Evolutionary conservation across 2,329 filamentous ascomycete genomes (phyloP).

Genomic region (Arthrobotrys conoides): DNA sequence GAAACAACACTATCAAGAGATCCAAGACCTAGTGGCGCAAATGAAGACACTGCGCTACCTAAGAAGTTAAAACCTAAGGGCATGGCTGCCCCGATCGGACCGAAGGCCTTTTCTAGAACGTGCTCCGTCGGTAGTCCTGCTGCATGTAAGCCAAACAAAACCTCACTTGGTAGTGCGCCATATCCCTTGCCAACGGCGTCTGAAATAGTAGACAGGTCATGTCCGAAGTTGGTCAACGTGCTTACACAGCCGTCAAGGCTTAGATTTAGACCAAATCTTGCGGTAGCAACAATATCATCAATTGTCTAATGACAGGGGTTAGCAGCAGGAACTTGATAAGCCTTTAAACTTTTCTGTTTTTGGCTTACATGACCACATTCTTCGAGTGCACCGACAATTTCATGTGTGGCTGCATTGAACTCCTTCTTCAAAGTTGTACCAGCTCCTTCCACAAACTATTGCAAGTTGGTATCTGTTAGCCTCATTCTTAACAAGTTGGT

Average conservation of each 20-base stretch:
- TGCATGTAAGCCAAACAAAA: neutral
- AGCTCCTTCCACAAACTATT: neutral
- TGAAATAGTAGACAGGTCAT: neutral
- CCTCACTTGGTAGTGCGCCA: neutral
- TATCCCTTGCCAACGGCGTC: neutral
- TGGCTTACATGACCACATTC: neutral
- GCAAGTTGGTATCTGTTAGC: no score
- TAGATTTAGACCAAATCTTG: neutral
- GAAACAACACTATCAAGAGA: neutral
- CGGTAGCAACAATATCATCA: neutral
- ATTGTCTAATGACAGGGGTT: neutral
- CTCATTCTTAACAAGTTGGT: no score
- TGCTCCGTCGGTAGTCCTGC: neutral
- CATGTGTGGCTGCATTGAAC: neutral
- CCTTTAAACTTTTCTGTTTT: neutral
- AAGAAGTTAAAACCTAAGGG: neutral
- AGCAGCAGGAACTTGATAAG: neutral
- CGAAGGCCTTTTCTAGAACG: neutral
- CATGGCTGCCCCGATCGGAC: neutral
- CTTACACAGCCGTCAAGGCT: neutral
- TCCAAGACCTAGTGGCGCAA: neutral
- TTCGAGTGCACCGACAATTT: neutral
- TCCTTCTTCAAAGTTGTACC: neutral
- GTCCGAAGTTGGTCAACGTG: neutral
- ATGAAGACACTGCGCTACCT: neutral